phyloP scores from a whole-genome alignment of 129 eudicot species.

The Artemisia argyi region DNA sequence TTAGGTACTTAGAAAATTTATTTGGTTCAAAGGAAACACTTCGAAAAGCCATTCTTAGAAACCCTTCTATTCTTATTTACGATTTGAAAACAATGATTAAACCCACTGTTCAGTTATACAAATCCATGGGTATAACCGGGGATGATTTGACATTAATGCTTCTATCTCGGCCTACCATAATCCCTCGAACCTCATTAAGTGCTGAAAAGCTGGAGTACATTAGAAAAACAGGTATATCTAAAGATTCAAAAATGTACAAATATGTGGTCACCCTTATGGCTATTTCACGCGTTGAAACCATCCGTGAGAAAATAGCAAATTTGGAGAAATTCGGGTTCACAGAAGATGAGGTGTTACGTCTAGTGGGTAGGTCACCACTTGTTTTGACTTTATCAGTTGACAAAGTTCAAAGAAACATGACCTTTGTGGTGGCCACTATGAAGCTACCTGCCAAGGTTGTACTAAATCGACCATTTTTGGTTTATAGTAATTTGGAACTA shows the following conservation, averaged over 20 bases:
- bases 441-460: constrained; percentile 51
- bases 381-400: constrained; percentile 64
- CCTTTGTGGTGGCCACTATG: constrained; percentile 61
- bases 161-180: constrained; percentile 60
- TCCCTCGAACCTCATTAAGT: constrained; percentile 46
- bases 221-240: constrained; percentile 40
- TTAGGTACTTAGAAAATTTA: constrained; percentile 44
- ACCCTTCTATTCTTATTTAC: constrained; percentile 68
- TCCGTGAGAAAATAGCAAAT: constrained; percentile 60
- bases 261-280: constrained; percentile 65
- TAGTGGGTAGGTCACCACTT: constrained; percentile 57
- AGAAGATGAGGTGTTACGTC: constrained; percentile 58
- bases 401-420: constrained; percentile 81
- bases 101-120: constrained; percentile 50
- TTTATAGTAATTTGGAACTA: constrained; percentile 49
- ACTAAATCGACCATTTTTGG: constrained; percentile 48
- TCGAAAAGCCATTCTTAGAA: constrained; percentile 57
- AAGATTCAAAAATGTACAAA: constrained; percentile 68
- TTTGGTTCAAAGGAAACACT: constrained; percentile 58
- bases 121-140: constrained; percentile 47
- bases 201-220: constrained; percentile 68
- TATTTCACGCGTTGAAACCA: constrained; percentile 65
- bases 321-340: constrained; percentile 66
- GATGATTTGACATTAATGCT: constrained; percentile 55
- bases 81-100: constrained; percentile 49